Percentiles rank a stretch among this genome's conserved stretches.
Conservation (phyloP, 1,284 basidiomycete species). For the Amylostereum areolatum region DNA sequence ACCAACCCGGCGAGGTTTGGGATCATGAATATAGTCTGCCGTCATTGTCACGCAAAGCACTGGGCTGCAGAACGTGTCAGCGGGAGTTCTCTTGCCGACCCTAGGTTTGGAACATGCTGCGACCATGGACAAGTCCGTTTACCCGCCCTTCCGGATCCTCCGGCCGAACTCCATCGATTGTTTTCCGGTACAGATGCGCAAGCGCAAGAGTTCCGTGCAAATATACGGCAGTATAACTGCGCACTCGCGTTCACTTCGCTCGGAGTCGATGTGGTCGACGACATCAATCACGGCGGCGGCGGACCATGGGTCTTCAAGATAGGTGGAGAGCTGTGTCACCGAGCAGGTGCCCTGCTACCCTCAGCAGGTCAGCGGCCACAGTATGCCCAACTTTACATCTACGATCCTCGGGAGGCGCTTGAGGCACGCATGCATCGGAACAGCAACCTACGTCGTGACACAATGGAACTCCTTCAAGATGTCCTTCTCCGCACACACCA, state of each 20-base stretch:
- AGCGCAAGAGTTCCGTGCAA: constrained; percentile 16
- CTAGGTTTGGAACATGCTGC: constrained; percentile 19
- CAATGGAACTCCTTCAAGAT: constrained; percentile 14
- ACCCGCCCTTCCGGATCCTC: constrained; percentile 11
- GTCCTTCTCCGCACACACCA: constrained; percentile 11
- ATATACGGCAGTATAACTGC: constrained; percentile 25
- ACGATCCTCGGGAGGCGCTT: constrained; percentile 15
- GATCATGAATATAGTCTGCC: constrained; percentile 15
- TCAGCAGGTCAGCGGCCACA: constrained; percentile 2
- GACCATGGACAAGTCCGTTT: constrained; percentile 16
- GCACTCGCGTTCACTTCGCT: constrained; percentile 26
- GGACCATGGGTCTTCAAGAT: constrained; percentile 22
- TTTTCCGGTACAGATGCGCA: constrained; percentile 9
- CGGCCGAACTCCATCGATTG: constrained; percentile 11
- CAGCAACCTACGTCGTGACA: constrained; percentile 5
- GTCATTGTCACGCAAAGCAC: constrained; percentile 17
- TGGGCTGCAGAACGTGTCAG: constrained; percentile 14
- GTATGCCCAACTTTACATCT: constrained; percentile 23
- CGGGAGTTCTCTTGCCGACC: constrained; percentile 3
- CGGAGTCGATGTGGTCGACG: constrained; percentile 13
- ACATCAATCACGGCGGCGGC: constrained; percentile 7
- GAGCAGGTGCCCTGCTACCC: constrained; percentile 14
- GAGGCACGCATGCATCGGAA: constrained; percentile 10
- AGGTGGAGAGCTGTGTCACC: constrained; percentile 17
- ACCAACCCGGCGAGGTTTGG: no score